Evolutionary conservation across 2,329 filamentous ascomycete species (phyloP).

Genomic region (Leptographium flavum): DNA sequence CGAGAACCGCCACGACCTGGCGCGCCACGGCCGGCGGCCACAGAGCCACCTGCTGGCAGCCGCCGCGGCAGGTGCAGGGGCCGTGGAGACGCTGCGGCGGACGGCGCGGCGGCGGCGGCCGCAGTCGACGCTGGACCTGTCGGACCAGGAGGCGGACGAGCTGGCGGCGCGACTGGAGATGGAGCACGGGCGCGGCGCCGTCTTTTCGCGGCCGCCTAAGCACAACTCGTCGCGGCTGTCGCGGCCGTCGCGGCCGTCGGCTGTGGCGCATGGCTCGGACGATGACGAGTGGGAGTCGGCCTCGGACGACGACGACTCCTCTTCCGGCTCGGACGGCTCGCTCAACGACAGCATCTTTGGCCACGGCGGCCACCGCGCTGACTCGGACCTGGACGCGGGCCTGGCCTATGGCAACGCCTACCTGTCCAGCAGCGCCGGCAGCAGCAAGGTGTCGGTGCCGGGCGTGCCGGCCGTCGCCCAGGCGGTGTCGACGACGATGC

Average conservation of each 20-base stretch:
- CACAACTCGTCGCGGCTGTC: too few relatives aligned
- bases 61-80: conserved; percentile 23
- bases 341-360: conserved; percentile 24
- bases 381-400: conserved; percentile 21
- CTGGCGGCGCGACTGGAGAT: background rate
- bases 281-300: conserved; percentile 45
- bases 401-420: conserved; percentile 27
- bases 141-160: conserved; percentile 1
- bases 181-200: background rate
- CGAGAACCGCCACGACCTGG: conserved; percentile 35
- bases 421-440: conserved; percentile 7
- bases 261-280: conserved; percentile 26
- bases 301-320: conserved; percentile 27
- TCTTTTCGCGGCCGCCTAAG: background rate
- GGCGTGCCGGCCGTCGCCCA: too few relatives aligned
- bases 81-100: conserved; percentile 26
- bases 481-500: too few relatives aligned
- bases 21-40: conserved; percentile 23
- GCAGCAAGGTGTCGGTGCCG: background rate
- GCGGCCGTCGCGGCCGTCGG: conserved; percentile 7
- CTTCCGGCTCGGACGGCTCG: conserved; percentile 17
- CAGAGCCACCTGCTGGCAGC: conserved; percentile 25
- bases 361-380: conserved; percentile 16
- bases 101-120: conserved; percentile 21
- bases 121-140: background rate